These are phyloP conservation scores for Pseudonitzschia multistriata DNA, from an alignment of 108 stramenopile species.

Conservation along the genomic window DNA sequence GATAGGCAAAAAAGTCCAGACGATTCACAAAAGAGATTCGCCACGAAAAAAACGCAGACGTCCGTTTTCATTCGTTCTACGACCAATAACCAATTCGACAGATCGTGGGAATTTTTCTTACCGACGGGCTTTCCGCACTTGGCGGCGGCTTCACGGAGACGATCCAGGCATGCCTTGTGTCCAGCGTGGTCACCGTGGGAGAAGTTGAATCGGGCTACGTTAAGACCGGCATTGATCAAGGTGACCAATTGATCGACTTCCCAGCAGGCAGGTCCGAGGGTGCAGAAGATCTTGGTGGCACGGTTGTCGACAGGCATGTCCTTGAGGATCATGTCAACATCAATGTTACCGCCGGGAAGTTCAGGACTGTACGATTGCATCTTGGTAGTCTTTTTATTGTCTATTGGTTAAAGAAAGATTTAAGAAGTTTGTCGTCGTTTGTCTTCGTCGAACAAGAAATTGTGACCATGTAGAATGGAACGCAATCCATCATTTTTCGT, in stretches of 20 bases:
- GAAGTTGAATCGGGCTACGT: constrained; percentile 92
- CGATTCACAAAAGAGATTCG: too few relatives aligned
- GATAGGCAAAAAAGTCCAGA: too few relatives aligned
- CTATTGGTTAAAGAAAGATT: neutral
- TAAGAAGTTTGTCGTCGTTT: neutral
- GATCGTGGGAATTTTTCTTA: constrained; percentile 19
- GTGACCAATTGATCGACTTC: constrained; percentile 66
- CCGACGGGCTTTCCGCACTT: constrained; percentile 75
- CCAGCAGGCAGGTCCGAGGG: constrained; percentile 90
- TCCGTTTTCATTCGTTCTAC: too few relatives aligned
- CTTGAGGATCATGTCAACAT: constrained; percentile 42
- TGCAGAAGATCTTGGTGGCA: constrained; percentile 86
- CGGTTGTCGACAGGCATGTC: constrained; percentile 52
- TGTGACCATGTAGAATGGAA: neutral
- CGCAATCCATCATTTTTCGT: neutral
- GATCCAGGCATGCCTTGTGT: constrained; percentile 78
- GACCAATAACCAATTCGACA: neutral
- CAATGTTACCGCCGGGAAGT: constrained; percentile 52
- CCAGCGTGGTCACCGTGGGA: constrained; percentile 84
- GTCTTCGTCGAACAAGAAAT: neutral
- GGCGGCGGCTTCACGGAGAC: constrained; percentile 71
- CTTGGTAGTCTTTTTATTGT: neutral
- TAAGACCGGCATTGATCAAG: constrained; percentile 89
- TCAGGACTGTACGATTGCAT: constrained; percentile 22
- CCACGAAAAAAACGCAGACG: too few relatives aligned